Conservation (phyloP, 2,329 filamentous ascomycete genomes). For the Coccinonectria pachysandricola region DNA sequence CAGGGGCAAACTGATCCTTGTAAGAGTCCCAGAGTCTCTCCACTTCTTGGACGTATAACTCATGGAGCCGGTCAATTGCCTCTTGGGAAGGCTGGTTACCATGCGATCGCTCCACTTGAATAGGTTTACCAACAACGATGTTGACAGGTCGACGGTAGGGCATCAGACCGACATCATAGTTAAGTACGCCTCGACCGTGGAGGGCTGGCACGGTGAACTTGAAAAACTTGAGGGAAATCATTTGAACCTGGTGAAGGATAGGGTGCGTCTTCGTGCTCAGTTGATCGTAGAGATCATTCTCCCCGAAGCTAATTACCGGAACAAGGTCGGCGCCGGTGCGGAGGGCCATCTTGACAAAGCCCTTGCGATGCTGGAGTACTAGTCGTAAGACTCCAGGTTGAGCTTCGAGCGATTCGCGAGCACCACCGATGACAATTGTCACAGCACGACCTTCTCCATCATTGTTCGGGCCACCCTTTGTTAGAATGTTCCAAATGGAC, state of each 20-base stretch:
- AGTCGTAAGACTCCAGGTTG: conserved; percentile 67
- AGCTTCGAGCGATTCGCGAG: conserved; percentile 83
- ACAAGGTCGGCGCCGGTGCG: conserved; percentile 89
- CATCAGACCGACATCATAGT: conserved; percentile 95
- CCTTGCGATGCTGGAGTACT: conserved; percentile 74
- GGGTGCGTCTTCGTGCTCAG: conserved; percentile 68
- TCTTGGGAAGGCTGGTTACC: conserved; percentile 53
- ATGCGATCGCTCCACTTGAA: conserved; percentile 53
- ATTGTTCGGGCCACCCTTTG: conserved; percentile 62
- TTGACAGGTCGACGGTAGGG: conserved; percentile 83
- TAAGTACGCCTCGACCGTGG: conserved; percentile 86
- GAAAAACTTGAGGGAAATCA: conserved; percentile 72
- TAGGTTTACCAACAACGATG: conserved; percentile 77
- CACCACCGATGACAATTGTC: conserved; percentile 90
- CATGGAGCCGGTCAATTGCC: conserved; percentile 74
- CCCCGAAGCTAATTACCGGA: conserved; percentile 83
- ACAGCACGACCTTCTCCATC: conserved; percentile 92
- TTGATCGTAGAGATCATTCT: conserved; percentile 94
- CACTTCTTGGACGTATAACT: conserved; percentile 66
- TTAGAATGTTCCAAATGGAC: conserved; percentile 81
- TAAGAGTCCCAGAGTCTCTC: conserved; percentile 64
- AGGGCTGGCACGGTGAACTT: conserved; percentile 90
- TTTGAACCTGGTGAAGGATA: conserved; percentile 67
- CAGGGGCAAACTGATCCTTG: conserved; percentile 63
- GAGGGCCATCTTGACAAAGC: conserved; percentile 89